Evolutionary conservation across 768 basidiomycete species (phyloP).

Genomic region (Phaeotremella skinneri): DNA sequence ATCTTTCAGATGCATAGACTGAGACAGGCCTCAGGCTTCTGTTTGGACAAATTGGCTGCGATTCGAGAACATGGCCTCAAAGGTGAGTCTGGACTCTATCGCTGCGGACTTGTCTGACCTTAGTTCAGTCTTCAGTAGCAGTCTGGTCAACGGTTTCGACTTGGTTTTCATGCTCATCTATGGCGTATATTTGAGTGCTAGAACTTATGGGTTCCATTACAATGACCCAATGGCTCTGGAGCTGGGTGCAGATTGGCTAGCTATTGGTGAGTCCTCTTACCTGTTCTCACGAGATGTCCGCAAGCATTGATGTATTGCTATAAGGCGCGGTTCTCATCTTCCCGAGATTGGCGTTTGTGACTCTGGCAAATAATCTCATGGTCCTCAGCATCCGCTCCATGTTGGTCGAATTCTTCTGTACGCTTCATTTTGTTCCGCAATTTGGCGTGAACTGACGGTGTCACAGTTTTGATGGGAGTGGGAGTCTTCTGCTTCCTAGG

Average conservation of each 20-base stretch:
- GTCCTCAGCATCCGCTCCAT: constrained; percentile 67
- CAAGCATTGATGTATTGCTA: constrained; percentile 4
- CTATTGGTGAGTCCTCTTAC: constrained; percentile 59
- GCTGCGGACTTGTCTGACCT: background rate
- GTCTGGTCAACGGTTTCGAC: constrained; percentile 75
- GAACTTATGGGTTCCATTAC: constrained; percentile 73
- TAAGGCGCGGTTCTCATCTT: constrained; percentile 75
- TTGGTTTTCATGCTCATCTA: constrained; percentile 83
- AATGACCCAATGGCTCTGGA: constrained; percentile 64
- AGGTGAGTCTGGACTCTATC: constrained; percentile 61
- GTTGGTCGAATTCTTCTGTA: constrained; percentile 74
- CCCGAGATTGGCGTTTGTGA: constrained; percentile 87
- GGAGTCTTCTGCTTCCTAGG: constrained; percentile 63
- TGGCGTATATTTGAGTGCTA: constrained; percentile 69
- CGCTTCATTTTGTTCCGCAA: constrained; percentile 3
- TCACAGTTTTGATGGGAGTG: constrained; percentile 48
- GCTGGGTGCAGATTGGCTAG: constrained; percentile 76
- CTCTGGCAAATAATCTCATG: constrained; percentile 63
- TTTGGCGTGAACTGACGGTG: constrained; percentile 2
- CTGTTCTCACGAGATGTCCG: background rate
- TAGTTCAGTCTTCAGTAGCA: constrained; percentile 42
- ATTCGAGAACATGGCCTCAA: constrained; percentile 94
- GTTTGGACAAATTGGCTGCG: constrained; percentile 85
- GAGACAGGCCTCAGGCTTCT: constrained; percentile 64
- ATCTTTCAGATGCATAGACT: background rate